A percentile compares a stretch with the other conserved stretches of the same genome.
Conservation (phyloP, 805 yeast species). For the Barnettozyma sp. region DNA sequence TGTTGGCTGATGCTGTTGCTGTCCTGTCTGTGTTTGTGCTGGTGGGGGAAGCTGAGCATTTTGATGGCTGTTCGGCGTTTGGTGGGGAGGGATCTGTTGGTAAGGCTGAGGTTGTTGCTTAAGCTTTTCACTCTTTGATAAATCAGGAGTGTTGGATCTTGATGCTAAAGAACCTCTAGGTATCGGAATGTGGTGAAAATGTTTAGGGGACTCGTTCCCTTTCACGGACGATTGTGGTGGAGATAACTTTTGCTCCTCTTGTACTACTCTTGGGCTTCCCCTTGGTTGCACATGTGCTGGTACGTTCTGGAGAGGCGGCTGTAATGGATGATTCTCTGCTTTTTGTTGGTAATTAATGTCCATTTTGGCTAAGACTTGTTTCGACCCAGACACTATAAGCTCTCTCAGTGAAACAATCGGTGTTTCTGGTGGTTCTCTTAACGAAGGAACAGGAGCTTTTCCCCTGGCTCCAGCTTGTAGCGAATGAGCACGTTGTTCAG, state of each 20-base stretch:
- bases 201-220: conserved; percentile 14
- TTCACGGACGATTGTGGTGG: conserved; percentile 11
- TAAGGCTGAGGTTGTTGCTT: not conserved
- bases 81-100: conserved; percentile 9
- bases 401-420: conserved; percentile 32
- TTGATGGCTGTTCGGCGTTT: conserved; percentile 11
- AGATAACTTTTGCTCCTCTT: not conserved
- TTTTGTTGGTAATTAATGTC: not conserved
- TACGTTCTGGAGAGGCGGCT: conserved; percentile 10
- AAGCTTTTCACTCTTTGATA: not conserved
- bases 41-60: conserved; percentile 7
- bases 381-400: conserved; percentile 22
- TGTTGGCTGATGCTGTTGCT: not conserved
- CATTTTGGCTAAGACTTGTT: conserved; percentile 4
- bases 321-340: not conserved
- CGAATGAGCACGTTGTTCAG: conserved; percentile 38
- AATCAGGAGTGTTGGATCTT: conserved; percentile 14
- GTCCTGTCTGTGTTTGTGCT: conserved; percentile 4
- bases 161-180: conserved; percentile 20
- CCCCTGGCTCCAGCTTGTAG: conserved; percentile 37
- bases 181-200: conserved; percentile 24
- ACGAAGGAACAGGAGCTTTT: conserved; percentile 38
- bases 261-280: conserved; percentile 2
- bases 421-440: conserved; percentile 42
- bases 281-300: conserved; percentile 20